A percentile compares a stretch with the other conserved stretches of the same genome.
These are phyloP conservation scores for Mycotypha africana DNA, from an alignment of 371 early-diverging fungal genomes.

Conservation along the genomic window DNA sequence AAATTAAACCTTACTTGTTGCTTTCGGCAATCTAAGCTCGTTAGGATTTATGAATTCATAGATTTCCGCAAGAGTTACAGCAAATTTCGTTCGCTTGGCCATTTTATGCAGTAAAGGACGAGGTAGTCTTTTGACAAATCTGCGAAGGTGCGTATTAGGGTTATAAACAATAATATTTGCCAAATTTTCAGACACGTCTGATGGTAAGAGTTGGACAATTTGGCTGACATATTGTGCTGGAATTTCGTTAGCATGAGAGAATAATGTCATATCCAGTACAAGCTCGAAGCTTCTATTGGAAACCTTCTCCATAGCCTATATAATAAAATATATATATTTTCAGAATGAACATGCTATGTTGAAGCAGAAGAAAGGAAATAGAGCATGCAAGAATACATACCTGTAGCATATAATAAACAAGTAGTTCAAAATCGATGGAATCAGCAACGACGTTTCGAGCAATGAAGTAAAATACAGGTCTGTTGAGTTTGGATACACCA, in stretches of 20 bases:
- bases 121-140: constrained; percentile 59
- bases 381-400: constrained; percentile 23
- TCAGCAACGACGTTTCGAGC: constrained; percentile 72
- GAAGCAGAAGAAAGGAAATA: neutral
- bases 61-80: constrained; percentile 61
- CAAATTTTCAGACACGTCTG: constrained; percentile 46
- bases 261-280: constrained; percentile 79
- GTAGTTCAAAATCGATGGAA: constrained; percentile 77
- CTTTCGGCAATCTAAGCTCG: constrained; percentile 75
- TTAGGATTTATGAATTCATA: constrained; percentile 63
- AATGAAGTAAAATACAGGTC: constrained; percentile 84
- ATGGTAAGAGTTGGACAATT: constrained; percentile 70
- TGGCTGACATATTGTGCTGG: constrained; percentile 71
- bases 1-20: constrained; percentile 45
- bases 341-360: neutral
- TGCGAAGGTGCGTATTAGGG: constrained; percentile 72
- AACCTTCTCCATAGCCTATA: constrained; percentile 51
- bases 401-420: constrained; percentile 69
- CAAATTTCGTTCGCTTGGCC: constrained; percentile 59
- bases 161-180: constrained; percentile 72
- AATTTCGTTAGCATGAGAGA: constrained; percentile 78
- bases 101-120: constrained; percentile 57
- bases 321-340: neutral
- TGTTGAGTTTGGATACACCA: constrained; percentile 68
- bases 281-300: constrained; percentile 67